These are phyloP conservation scores for Anacardium occidentale DNA, from an alignment of 345 rosid species.

Conservation along the genomic window DNA sequence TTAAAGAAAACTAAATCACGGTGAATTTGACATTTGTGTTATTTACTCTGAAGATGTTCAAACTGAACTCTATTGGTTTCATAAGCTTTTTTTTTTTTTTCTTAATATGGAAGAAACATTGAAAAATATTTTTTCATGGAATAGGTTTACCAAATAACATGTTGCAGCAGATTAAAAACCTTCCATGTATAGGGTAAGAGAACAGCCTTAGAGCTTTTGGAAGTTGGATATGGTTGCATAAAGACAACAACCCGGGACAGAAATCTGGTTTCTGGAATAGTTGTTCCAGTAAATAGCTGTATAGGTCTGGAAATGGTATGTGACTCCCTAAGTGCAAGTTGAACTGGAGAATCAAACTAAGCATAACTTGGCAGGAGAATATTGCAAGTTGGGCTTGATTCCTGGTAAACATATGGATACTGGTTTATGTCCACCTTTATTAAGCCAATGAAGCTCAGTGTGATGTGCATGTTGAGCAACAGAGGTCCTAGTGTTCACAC, in stretches of 20 bases:
- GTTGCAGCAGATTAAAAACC: background rate
- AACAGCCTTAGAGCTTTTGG: background rate
- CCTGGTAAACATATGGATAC: background rate
- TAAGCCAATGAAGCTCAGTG: background rate
- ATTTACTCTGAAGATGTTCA: constrained; percentile 1
- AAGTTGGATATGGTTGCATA: background rate
- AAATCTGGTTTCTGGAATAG: constrained; percentile 8
- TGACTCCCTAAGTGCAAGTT: background rate
- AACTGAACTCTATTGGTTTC: background rate
- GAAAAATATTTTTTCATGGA: constrained; percentile 8
- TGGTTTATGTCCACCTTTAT: no score
- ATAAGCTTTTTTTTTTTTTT: background rate
- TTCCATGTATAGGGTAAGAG: background rate
- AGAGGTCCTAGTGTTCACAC: constrained; percentile 1
- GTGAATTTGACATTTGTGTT: background rate
- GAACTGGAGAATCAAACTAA: background rate
- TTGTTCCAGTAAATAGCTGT: background rate
- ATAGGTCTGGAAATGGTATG: background rate
- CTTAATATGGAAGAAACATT: background rate
- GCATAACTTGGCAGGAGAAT: background rate
- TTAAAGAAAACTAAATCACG: constrained; percentile 1
- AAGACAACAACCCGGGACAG: background rate
- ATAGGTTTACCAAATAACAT: background rate
- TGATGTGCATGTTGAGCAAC: background rate
- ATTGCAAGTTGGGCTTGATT: background rate